Evolutionary conservation across 192 early-diverging fungal genomes (phyloP), one percentile per base, ranked within the genome.

Genomic region (Gryganskiella cystojenkinii): DNA sequence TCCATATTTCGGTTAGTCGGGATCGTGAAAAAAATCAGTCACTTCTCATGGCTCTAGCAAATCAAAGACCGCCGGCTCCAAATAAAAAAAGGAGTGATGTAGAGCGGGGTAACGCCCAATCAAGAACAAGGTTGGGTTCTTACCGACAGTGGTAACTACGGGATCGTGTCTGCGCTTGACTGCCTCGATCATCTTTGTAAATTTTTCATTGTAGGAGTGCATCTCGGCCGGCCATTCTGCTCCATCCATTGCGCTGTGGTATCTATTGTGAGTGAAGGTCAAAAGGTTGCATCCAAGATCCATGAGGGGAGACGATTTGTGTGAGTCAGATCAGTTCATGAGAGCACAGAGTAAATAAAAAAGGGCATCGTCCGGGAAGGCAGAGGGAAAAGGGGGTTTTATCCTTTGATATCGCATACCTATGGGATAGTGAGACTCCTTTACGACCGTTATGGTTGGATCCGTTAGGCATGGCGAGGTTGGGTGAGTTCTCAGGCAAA

Each of bases 91-190:
- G 30, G 33, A 10, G 55, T 28, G 28, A 24, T 15, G 15, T 33
- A 28, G 53, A 24, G 9, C 25, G n/a, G 45, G 44, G 25, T 47
- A 46, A 31, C 17, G 61, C 2, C 40, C 49, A 40, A 40, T 40
- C 7, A 40, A 5, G 37, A 13, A 5, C 37, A 5, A 13, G 7
- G 5, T 13, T 9, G 37, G 13, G 7, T 55, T 54, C 81, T 56
- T 85, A 91, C 89, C 88, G 47, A 97, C 83, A 31, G 95, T 93
- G 6, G 94, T 93, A 8, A 95, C 94, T 11, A 95, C 95, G 24
- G 95, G 95, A 69, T 96, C 94, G 61, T 99, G 97, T 55, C 97
- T 84, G 58, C 90, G 86, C 80, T 99, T 99, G 50, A 99, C 95
- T 50, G 83, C 87, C 64, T 99, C 95, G 62, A 99, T 93, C 72